These are phyloP conservation scores for Alternaria metachromatica DNA, from an alignment of 2,329 filamentous ascomycete genomes.

Conservation along the genomic window DNA sequence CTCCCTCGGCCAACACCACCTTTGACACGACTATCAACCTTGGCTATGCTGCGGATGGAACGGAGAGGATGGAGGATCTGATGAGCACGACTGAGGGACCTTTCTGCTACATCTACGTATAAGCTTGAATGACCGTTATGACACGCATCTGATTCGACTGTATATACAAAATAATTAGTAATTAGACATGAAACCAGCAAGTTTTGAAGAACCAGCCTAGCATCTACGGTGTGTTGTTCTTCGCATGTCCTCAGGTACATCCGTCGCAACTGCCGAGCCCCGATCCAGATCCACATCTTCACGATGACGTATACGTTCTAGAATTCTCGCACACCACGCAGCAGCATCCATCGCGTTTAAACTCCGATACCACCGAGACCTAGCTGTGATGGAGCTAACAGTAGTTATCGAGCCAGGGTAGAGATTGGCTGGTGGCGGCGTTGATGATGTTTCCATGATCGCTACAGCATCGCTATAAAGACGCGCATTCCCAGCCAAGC, in stretches of 20 bases:
- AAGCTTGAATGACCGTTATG: background rate
- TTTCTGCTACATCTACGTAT: conserved; percentile 45
- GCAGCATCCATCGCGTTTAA: background rate
- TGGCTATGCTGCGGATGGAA: conserved; percentile 41
- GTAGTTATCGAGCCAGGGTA: background rate
- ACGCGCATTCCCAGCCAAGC: background rate
- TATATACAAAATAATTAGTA: background rate
- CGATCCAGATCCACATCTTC: background rate
- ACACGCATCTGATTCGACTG: background rate
- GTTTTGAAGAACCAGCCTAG: no score
- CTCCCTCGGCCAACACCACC: conserved; percentile 55
- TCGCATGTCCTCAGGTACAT: background rate
- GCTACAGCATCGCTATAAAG: conserved; percentile 1
- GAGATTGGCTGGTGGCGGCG: background rate
- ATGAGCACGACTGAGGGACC: conserved; percentile 43
- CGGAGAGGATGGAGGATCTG: conserved; percentile 32
- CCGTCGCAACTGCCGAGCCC: conserved; percentile 8
- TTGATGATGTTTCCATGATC: conserved; percentile 7
- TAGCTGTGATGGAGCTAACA: background rate
- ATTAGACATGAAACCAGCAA: background rate
- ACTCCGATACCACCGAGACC: conserved; percentile 1
- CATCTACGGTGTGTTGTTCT: background rate
- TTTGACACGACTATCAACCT: conserved; percentile 53
- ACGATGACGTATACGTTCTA: conserved; percentile 8
- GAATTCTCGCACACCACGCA: background rate